A percentile compares a stretch with the other conserved stretches of the same genome.
Conservation (phyloP, 768 basidiomycete species). For the Xerocomellus chrysenteron region DNA sequence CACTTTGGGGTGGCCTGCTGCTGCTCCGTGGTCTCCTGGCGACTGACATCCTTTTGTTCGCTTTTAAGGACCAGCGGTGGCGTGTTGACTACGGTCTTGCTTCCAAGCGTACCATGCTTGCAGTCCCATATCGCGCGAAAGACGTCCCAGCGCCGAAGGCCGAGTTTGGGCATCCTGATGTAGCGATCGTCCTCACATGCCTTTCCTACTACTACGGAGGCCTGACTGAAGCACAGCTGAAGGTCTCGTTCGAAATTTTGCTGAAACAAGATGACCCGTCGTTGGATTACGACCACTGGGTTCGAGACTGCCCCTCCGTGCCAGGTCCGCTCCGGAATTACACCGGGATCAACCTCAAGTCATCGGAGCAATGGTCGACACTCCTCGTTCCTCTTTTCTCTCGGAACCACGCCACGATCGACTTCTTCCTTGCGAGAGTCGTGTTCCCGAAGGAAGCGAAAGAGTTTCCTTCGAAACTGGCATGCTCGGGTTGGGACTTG, state of each 20-base stretch:
- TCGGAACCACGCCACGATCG: constrained; percentile 38
- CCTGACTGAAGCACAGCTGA: constrained; percentile 39
- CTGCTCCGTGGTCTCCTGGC: constrained; percentile 41
- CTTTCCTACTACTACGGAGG: constrained; percentile 30
- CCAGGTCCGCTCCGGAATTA: constrained; percentile 33
- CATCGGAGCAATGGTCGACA: constrained; percentile 30
- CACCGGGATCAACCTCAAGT: constrained; percentile 44
- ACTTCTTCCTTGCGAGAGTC: constrained; percentile 46
- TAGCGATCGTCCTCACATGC: constrained; percentile 45
- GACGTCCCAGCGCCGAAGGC: constrained; percentile 46
- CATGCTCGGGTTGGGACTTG: constrained; percentile 54
- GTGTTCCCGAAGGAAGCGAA: constrained; percentile 50
- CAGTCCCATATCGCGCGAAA: constrained; percentile 55
- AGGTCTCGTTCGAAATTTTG: constrained; percentile 37
- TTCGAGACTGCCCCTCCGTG: constrained; percentile 17
- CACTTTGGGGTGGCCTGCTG: constrained; percentile 27
- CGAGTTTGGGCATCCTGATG: constrained; percentile 55
- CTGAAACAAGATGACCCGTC: constrained; percentile 41
- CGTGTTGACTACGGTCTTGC: constrained; percentile 40
- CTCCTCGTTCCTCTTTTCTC: constrained; percentile 37
- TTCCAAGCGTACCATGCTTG: constrained; percentile 39
- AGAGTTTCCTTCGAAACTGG: constrained; percentile 27
- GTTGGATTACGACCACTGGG: constrained; percentile 43
- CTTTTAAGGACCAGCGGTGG: constrained; percentile 43
- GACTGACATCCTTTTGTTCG: constrained; percentile 39